phyloP scores from a whole-genome alignment of 176 grass and related monocot genomes.

The Zoysia japonica region DNA sequence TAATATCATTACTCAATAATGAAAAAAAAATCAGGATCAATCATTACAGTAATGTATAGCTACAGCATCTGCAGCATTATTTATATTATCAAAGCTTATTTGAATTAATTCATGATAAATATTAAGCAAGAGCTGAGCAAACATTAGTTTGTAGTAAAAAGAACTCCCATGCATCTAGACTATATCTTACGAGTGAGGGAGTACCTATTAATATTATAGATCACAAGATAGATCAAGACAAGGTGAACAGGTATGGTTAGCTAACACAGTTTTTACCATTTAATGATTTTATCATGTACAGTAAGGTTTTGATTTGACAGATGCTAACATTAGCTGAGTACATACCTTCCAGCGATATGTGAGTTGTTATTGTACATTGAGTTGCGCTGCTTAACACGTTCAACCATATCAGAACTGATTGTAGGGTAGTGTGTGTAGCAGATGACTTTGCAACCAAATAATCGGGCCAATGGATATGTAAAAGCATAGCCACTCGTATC shows the following conservation, averaged over 20 bases:
- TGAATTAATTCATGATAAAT: slow-evolving; percentile 1
- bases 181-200: slow-evolving; percentile 8
- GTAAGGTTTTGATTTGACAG: background rate
- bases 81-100: background rate
- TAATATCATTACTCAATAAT: background rate
- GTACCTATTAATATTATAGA: slow-evolving; percentile 9
- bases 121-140: background rate
- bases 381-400: slow-evolving; percentile 64
- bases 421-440: slow-evolving; percentile 95
- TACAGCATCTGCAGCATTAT: background rate
- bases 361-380: slow-evolving; percentile 93
- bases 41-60: background rate
- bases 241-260: slow-evolving; percentile 4
- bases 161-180: background rate
- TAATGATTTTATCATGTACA: background rate
- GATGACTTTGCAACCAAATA: slow-evolving; percentile 89
- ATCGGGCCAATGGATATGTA: slow-evolving; percentile 81
- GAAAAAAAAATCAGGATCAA: background rate
- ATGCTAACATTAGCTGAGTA: background rate
- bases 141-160: background rate
- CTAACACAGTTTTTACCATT: background rate
- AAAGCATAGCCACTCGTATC: slow-evolving; percentile 98
- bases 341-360: slow-evolving; percentile 74
- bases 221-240: background rate
- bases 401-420: slow-evolving; percentile 95